Conservation (phyloP, 2,329 filamentous ascomycete genomes). For the Rhinocladiella mackenziei region DNA sequence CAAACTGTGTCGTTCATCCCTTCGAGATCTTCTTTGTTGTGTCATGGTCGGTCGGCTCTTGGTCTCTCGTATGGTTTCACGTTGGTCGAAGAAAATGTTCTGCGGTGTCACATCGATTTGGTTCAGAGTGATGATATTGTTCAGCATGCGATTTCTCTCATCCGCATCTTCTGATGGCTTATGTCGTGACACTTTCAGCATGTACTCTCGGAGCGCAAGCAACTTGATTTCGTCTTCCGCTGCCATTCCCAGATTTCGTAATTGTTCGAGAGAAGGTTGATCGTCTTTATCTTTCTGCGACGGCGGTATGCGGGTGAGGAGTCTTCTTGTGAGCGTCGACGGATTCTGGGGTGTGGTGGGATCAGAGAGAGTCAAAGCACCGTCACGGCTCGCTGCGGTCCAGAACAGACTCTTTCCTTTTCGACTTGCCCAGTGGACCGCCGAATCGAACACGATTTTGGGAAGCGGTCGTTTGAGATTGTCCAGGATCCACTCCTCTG, state of each 20-base stretch:
- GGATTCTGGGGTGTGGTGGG: slow-evolving; percentile 45
- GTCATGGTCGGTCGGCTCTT: slow-evolving; percentile 31
- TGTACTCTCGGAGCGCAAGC: slow-evolving; percentile 79
- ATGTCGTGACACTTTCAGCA: slow-evolving; percentile 77
- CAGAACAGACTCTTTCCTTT: slow-evolving; percentile 81
- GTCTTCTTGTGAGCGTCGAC: slow-evolving; percentile 56
- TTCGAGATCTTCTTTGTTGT: slow-evolving; percentile 30
- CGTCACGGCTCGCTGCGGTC: slow-evolving; percentile 68
- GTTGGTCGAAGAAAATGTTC: slow-evolving; percentile 88
- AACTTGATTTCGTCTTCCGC: slow-evolving; percentile 86
- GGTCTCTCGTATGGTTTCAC: slow-evolving; percentile 30
- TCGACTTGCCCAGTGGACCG: slow-evolving; percentile 79
- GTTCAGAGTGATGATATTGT: slow-evolving; percentile 69
- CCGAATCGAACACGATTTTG: slow-evolving; percentile 76
- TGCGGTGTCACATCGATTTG: slow-evolving; percentile 74
- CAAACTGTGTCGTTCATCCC: slow-evolving; percentile 66
- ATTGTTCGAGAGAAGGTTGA: slow-evolving; percentile 81
- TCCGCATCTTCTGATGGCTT: slow-evolving; percentile 55
- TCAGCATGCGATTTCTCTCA: slow-evolving; percentile 38
- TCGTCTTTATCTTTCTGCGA: slow-evolving; percentile 79
- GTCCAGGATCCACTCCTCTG: slow-evolving; percentile 72
- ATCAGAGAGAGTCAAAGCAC: slow-evolving; percentile 64
- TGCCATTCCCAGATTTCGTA: slow-evolving; percentile 78
- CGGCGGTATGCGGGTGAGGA: slow-evolving; percentile 39
- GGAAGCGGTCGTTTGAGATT: slow-evolving; percentile 77